These are phyloP conservation scores for Aureobasidium sp. DNA, from an alignment of 2,329 filamentous ascomycete genomes.

Conservation along the genomic window DNA sequence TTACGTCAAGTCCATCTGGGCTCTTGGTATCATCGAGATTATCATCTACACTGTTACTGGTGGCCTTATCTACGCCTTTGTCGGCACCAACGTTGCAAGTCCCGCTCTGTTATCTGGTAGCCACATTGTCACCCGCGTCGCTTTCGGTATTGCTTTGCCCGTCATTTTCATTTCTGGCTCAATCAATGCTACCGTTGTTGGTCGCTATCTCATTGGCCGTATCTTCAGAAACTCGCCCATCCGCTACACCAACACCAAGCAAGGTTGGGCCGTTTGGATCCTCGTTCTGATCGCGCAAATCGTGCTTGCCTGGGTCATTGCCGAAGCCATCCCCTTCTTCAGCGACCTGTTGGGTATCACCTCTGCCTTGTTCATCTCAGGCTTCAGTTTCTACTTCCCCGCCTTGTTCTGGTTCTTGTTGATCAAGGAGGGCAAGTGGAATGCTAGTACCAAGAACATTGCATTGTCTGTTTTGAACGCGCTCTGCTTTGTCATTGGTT, in stretches of 20 bases:
- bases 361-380: constrained; percentile 56
- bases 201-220: constrained; percentile 56
- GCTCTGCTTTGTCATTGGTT: constrained; percentile 33
- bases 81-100: constrained; percentile 53
- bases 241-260: constrained; percentile 36
- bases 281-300: constrained; percentile 52
- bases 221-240: constrained; percentile 51
- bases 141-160: constrained; percentile 63
- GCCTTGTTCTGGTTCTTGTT: constrained; percentile 39
- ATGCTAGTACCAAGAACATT: constrained; percentile 40
- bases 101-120: constrained; percentile 61
- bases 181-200: constrained; percentile 53
- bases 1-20: constrained; percentile 52
- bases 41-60: constrained; percentile 60
- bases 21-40: constrained; percentile 57
- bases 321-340: constrained; percentile 66
- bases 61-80: constrained; percentile 61
- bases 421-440: constrained; percentile 42
- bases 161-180: constrained; percentile 69
- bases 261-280: constrained; percentile 53
- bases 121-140: constrained; percentile 51
- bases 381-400: constrained; percentile 48
- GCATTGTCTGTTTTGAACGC: constrained; percentile 40
- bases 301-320: constrained; percentile 60
- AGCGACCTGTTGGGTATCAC: constrained; percentile 62